A percentile compares a stretch with the other conserved stretches of the same genome.
Conservation (phyloP, 2,329 filamentous ascomycete species). For the Colletotrichum sp. region DNA sequence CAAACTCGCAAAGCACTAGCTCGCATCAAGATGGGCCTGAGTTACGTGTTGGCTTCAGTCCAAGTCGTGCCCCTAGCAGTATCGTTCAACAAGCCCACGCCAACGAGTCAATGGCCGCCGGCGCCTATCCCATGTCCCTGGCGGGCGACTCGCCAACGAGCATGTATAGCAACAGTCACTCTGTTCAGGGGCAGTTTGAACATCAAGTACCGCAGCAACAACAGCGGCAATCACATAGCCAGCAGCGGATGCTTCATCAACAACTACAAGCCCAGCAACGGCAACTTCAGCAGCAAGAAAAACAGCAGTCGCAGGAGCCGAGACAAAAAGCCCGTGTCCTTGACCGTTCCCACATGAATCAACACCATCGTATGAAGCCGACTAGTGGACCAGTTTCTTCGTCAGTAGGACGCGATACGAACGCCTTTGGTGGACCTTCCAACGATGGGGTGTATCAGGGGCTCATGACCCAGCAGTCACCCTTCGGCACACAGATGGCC, state of each 20-base stretch:
- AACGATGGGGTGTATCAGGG: background rate
- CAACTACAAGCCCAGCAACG: background rate
- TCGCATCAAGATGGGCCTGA: background rate
- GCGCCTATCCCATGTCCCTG: background rate
- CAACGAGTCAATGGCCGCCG: background rate
- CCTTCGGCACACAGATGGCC: background rate
- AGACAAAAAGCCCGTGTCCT: background rate
- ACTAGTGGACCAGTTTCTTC: background rate
- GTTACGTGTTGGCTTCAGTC: background rate
- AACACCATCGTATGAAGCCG: conserved; percentile 14
- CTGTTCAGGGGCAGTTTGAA: conserved; percentile 4
- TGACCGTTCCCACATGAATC: conserved; percentile 1
- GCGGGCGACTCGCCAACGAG: background rate
- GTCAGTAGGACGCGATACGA: background rate
- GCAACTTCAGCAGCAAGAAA: conserved; percentile 25
- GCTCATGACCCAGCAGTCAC: background rate
- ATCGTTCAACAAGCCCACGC: background rate
- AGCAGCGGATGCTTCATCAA: background rate
- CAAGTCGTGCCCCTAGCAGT: background rate
- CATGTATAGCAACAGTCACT: background rate
- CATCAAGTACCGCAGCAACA: conserved; percentile 27
- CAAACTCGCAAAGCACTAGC: background rate
- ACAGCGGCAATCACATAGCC: conserved; percentile 2
- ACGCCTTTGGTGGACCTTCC: background rate
- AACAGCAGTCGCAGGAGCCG: background rate